phyloP scores from a whole-genome alignment of 2,329 filamentous ascomycete genomes.

The Neurospora sp. region DNA sequence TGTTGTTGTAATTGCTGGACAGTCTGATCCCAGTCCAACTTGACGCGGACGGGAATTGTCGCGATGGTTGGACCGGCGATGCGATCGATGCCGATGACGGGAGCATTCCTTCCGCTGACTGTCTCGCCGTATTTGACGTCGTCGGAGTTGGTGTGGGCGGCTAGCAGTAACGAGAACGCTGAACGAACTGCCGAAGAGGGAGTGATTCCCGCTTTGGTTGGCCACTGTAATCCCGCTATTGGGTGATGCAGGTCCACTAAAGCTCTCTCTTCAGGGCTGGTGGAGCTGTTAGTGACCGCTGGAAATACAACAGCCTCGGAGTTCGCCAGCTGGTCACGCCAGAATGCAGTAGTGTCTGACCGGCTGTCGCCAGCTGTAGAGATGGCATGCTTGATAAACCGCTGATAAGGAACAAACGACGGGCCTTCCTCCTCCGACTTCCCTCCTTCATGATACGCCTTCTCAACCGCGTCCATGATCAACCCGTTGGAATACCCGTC shows the following conservation, averaged over 20 bases:
- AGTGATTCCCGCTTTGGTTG: not conserved
- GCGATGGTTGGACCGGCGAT: slow-evolving; percentile 7
- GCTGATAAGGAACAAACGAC: not conserved
- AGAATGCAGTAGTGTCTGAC: not conserved
- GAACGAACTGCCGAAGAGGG: not conserved
- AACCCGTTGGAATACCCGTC: slow-evolving; percentile 4
- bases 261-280: too few species aligned
- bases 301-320: not conserved
- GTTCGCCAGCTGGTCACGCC: not conserved
- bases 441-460: not conserved
- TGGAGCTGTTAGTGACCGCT: not conserved
- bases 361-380: not conserved
- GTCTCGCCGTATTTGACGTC: slow-evolving; percentile 7
- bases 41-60: slow-evolving; percentile 5
- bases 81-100: not conserved
- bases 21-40: slow-evolving; percentile 1
- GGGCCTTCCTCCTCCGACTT: not conserved
- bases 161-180: not conserved
- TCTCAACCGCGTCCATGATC: not conserved
- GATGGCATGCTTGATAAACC: not conserved
- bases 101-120: slow-evolving; percentile 3
- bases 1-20: not conserved
- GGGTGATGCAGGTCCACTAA: not conserved
- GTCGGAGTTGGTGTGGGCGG: not conserved
- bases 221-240: not conserved